Percentiles rank a stretch among this genome's conserved stretches.
These are phyloP conservation scores for Asterophora lycoperdoides DNA, from an alignment of 768 basidiomycete genomes.

Conservation along the genomic window DNA sequence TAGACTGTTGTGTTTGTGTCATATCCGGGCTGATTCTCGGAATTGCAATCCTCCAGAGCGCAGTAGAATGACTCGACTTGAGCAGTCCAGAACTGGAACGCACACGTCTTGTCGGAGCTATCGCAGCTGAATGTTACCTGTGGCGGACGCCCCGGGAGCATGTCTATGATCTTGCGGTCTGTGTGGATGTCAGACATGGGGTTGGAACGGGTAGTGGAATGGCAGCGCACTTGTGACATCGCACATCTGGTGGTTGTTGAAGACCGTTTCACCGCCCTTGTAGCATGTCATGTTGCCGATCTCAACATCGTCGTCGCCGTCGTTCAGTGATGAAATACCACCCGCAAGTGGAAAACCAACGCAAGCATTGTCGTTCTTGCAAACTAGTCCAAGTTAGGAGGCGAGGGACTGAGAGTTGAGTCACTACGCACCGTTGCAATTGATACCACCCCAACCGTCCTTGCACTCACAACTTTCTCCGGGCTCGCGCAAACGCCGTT, in stretches of 20 bases:
- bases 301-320: slow-evolving; percentile 36
- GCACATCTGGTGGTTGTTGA: slow-evolving; percentile 96
- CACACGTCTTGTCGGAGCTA: slow-evolving; percentile 55
- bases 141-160: slow-evolving; percentile 81
- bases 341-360: slow-evolving; percentile 66
- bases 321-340: slow-evolving; percentile 32
- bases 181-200: background rate
- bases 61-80: slow-evolving; percentile 96
- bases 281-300: slow-evolving; percentile 85
- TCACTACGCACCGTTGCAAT: slow-evolving; percentile 81
- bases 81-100: slow-evolving; percentile 98
- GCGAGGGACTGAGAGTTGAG: background rate
- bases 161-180: slow-evolving; percentile 96
- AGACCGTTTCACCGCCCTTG: slow-evolving; percentile 89
- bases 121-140: slow-evolving; percentile 97
- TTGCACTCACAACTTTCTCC: slow-evolving; percentile 82
- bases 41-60: slow-evolving; percentile 67
- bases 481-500: slow-evolving; percentile 74
- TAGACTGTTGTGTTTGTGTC: slow-evolving; percentile 73
- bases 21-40: slow-evolving; percentile 44
- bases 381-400: slow-evolving; percentile 51
- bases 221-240: slow-evolving; percentile 87
- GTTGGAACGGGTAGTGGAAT: background rate
- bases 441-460: slow-evolving; percentile 94
- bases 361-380: slow-evolving; percentile 79